These are phyloP conservation scores for Mallotus japonicus DNA, from an alignment of 441 rosid species.

Conservation along the genomic window DNA sequence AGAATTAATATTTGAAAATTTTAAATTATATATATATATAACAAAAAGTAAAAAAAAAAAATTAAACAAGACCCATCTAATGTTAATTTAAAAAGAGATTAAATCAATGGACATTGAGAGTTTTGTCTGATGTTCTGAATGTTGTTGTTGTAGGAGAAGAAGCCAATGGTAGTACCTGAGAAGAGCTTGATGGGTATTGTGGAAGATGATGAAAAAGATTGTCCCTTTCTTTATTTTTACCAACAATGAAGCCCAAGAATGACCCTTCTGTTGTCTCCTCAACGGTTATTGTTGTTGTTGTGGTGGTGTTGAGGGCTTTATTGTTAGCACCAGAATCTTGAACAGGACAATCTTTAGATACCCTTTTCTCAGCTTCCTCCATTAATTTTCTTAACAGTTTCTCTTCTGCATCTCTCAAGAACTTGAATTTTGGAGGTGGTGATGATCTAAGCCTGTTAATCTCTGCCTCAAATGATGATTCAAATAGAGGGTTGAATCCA, in stretches of 20 bases:
- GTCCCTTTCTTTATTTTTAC: conserved; percentile 38
- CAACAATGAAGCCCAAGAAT: conserved; percentile 52
- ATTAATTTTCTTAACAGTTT: conserved; percentile 52
- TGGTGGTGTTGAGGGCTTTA: conserved; percentile 1
- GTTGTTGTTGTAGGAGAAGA: conserved; percentile 48
- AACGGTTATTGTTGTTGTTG: not conserved
- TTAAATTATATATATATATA: conserved; percentile 11
- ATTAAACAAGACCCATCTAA: conserved; percentile 16
- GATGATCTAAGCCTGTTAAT: conserved; percentile 50
- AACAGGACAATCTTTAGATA: conserved; percentile 18
- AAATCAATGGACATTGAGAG: conserved; percentile 26
- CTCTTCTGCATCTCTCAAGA: conserved; percentile 90
- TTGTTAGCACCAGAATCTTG: conserved; percentile 30
- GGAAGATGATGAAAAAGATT: conserved; percentile 35
- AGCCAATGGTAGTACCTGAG: conserved; percentile 68
- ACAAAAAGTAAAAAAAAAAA: conserved; percentile 7
- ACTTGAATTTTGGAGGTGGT: conserved; percentile 93
- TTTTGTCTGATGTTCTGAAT: conserved; percentile 45
- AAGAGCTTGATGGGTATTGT: conserved; percentile 43
- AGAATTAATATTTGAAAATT: conserved; percentile 11
- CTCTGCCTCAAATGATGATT: conserved; percentile 57
- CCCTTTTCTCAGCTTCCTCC: conserved; percentile 55
- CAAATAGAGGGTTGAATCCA: conserved; percentile 87
- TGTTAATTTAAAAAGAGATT: conserved; percentile 16
- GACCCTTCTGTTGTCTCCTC: conserved; percentile 46